These are phyloP conservation scores for Acorus calamus DNA, from an alignment of 106 monocot species.

Conservation along the genomic window DNA sequence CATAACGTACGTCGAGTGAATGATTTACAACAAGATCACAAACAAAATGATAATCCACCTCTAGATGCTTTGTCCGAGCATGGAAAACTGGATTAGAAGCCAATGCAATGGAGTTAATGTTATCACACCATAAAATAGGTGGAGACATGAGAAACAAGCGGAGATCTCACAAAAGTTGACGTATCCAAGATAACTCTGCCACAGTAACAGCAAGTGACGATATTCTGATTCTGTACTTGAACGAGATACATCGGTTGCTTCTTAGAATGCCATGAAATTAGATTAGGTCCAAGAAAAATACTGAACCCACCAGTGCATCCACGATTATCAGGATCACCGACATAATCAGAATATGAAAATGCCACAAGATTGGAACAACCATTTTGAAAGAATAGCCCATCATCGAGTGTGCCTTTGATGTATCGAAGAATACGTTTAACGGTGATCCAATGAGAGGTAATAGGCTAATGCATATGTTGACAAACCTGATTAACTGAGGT, in stretches of 20 bases:
- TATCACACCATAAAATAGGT: too few species aligned
- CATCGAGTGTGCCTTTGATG: neutral
- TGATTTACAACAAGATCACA: too few species aligned
- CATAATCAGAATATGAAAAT: neutral
- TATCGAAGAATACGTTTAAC: constrained; percentile 1
- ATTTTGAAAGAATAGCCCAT: too few species aligned
- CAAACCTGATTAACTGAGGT: constrained; percentile 1
- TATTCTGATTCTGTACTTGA: constrained; percentile 3
- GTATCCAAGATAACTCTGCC: neutral
- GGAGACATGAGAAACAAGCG: too few species aligned
- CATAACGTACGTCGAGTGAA: too few species aligned
- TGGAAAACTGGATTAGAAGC: too few species aligned
- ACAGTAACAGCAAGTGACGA: neutral
- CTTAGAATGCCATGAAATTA: constrained; percentile 5
- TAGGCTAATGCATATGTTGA: neutral
- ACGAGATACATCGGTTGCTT: neutral
- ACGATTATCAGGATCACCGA: neutral
- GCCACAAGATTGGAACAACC: neutral
- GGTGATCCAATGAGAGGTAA: neutral
- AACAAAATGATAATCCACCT: too few species aligned
- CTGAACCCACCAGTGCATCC: neutral
- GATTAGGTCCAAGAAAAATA: neutral
- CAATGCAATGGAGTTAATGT: too few species aligned
- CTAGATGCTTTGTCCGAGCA: too few species aligned
- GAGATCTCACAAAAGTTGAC: neutral